A percentile compares a stretch with the other conserved stretches of the same genome.
Conservation (phyloP, 306 rosid species). For the Hylodesmum podocarpum region DNA sequence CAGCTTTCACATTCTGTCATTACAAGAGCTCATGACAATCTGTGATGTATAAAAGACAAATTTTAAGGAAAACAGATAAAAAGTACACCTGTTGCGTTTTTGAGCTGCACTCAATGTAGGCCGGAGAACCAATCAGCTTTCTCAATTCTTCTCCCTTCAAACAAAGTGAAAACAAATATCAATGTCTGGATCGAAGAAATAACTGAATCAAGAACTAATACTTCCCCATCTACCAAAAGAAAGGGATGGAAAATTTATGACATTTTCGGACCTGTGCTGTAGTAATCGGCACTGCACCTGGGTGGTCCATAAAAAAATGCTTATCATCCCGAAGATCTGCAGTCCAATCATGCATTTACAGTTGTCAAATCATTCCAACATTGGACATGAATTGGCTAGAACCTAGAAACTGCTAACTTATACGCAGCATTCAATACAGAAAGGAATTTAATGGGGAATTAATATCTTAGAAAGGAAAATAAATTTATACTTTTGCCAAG, state of each 20-base stretch:
- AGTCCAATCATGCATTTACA: not conserved
- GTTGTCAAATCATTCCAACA: constrained; percentile 6
- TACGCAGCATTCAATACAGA: not conserved
- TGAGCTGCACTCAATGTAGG: constrained; percentile 78
- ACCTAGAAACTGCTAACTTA: too few relatives aligned
- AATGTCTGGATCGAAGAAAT: not conserved
- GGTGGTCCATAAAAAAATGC: constrained; percentile 59
- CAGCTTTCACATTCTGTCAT: constrained; percentile 83
- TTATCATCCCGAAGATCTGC: constrained; percentile 83
- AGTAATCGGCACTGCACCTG: constrained; percentile 66
- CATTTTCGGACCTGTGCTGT: constrained; percentile 49
- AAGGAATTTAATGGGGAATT: not conserved
- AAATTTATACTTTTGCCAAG: not conserved
- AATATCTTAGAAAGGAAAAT: not conserved
- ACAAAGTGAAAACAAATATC: constrained; percentile 19
- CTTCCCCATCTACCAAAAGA: not conserved
- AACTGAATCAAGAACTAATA: not conserved
- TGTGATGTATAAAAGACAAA: not conserved
- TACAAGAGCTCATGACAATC: constrained; percentile 7
- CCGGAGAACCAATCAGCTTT: constrained; percentile 71
- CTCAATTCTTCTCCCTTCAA: constrained; percentile 78
- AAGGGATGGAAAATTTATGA: not conserved
- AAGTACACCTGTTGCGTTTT: constrained; percentile 69
- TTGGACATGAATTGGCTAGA: not conserved
- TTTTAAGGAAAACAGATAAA: not conserved